A percentile compares a stretch with the other conserved stretches of the same genome.
Evolutionary conservation across 1,139 yeast genomes (phyloP).

Genomic region (Maudiozyma humilis): DNA sequence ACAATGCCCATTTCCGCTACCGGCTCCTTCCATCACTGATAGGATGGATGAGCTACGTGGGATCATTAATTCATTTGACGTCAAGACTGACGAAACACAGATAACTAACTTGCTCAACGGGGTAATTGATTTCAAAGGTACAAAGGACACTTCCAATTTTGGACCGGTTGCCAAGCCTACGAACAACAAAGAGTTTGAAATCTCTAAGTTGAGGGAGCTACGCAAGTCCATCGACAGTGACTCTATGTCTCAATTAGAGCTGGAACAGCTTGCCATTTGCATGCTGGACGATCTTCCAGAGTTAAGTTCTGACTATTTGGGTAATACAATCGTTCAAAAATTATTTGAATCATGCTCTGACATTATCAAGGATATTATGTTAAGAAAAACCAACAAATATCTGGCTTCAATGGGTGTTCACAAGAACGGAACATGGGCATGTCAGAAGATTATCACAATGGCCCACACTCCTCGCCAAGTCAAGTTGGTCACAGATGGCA

Average conservation of each 20-base stretch:
- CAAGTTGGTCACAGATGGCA: conserved; percentile 56
- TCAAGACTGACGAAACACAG: conserved; percentile 19
- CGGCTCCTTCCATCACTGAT: conserved; percentile 26
- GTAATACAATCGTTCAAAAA: conserved; percentile 92
- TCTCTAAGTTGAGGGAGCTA: conserved; percentile 65
- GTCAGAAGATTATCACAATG: conserved; percentile 85
- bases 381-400: conserved; percentile 68
- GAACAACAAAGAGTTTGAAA: conserved; percentile 65
- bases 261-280: conserved; percentile 75
- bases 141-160: conserved; percentile 39
- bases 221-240: conserved; percentile 46
- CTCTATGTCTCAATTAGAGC: conserved; percentile 40
- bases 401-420: conserved; percentile 90
- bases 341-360: conserved; percentile 67
- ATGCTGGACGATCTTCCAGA: conserved; percentile 89
- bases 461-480: conserved; percentile 64
- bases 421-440: conserved; percentile 99
- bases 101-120: conserved; percentile 33
- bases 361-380: conserved; percentile 70
- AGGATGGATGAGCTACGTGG: conserved; percentile 16
- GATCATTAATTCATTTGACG: conserved; percentile 27
- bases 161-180: conserved; percentile 68
- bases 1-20: conserved; percentile 30
- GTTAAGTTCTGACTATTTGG: conserved; percentile 84
- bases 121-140: conserved; percentile 34